Conservation (phyloP, 2,329 filamentous ascomycete genomes). For the Ceratocystis smalleyi region DNA sequence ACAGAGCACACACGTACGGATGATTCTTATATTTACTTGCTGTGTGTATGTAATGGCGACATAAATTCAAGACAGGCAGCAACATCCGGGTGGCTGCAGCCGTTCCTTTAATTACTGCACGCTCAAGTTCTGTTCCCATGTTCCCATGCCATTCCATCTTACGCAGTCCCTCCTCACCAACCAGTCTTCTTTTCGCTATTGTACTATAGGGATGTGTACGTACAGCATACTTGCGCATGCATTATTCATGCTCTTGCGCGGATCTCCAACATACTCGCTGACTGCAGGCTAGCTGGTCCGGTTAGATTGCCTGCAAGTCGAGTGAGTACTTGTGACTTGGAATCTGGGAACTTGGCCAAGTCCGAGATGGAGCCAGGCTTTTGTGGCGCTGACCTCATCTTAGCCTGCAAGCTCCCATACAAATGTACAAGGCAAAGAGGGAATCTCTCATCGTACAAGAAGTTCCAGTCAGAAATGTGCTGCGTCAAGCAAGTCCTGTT, state of each 20-base stretch:
- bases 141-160: not conserved
- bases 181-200: not conserved
- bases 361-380: not conserved
- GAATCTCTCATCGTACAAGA: not conserved
- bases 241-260: not conserved
- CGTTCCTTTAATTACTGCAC: not conserved
- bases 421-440: not conserved
- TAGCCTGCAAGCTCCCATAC: not conserved
- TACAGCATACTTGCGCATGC: not conserved
- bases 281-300: not conserved
- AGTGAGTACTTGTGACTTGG: not conserved
- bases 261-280: not conserved
- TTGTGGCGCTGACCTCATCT: not conserved
- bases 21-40: not conserved
- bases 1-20: not conserved
- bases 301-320: not conserved
- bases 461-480: not conserved
- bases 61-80: constrained; percentile 3
- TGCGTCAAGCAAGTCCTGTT: no score
- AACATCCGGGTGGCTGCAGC: not conserved
- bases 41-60: constrained; percentile 1
- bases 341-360: not conserved
- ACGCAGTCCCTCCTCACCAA: not conserved
- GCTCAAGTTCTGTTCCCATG: not conserved
- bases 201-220: not conserved